Percentiles rank a stretch among this genome's conserved stretches.
These are phyloP conservation scores for Colletotrichum siamense DNA, from an alignment of 2,329 filamentous ascomycete genomes.

Conservation along the genomic window DNA sequence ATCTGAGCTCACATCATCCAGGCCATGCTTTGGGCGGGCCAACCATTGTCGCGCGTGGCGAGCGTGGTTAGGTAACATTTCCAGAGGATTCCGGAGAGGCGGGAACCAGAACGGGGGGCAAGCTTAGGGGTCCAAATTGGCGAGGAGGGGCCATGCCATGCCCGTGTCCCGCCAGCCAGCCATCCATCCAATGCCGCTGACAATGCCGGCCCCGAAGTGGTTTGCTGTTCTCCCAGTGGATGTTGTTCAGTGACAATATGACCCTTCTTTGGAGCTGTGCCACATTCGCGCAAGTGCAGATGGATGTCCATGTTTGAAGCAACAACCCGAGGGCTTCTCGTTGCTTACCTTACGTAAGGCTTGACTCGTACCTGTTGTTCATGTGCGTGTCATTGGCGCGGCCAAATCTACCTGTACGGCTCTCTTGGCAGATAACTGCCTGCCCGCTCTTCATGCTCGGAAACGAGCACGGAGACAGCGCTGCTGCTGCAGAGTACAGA, in stretches of 20 bases:
- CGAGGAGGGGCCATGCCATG: neutral
- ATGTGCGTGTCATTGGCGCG: neutral
- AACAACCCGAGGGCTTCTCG: neutral
- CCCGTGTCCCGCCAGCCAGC: neutral
- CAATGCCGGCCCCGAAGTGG: neutral
- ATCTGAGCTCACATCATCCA: neutral
- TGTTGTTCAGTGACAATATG: neutral
- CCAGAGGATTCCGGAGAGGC: neutral
- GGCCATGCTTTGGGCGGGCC: neutral
- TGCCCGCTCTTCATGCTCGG: neutral
- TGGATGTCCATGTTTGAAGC: neutral
- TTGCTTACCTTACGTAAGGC: neutral
- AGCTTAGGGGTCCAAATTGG: neutral
- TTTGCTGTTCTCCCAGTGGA: neutral
- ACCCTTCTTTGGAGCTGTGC: neutral
- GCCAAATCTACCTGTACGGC: neutral
- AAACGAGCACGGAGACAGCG: neutral
- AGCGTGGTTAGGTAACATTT: neutral
- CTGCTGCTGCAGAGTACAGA: neutral
- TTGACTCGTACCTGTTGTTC: neutral
- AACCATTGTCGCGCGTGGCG: neutral
- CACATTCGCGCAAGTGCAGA: neutral
- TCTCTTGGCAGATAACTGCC: neutral
- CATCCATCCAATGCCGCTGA: neutral
- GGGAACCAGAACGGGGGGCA: neutral